Evolutionary conservation across 345 rosid genomes (phyloP).

Genomic region (Carallia brachiata): DNA sequence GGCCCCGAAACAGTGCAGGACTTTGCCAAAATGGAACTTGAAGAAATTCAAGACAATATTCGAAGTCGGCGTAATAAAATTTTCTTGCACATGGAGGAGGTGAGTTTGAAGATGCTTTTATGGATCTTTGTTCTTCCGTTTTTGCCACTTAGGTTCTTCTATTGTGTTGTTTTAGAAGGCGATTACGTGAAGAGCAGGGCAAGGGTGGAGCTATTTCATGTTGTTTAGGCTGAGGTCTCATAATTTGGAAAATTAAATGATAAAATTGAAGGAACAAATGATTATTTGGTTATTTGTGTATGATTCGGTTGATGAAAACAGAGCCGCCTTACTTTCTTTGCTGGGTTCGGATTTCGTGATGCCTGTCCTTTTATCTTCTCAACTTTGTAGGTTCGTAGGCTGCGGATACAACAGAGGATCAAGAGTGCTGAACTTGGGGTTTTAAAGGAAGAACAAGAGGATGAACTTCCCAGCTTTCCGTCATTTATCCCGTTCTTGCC

Average conservation of each 20-base stretch:
- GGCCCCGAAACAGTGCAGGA: constrained; percentile 96
- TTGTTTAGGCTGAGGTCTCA: too few relatives aligned
- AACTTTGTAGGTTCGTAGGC: constrained; percentile 65
- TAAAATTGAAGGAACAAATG: too few relatives aligned
- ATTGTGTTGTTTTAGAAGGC: too few relatives aligned
- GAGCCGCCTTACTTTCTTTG: too few relatives aligned
- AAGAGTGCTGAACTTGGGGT: constrained; percentile 73
- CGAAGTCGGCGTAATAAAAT: constrained; percentile 90
- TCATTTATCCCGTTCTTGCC: constrained; percentile 97
- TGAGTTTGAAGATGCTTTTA: constrained; percentile 5
- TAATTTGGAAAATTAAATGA: too few relatives aligned
- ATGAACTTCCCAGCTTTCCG: constrained; percentile 86
- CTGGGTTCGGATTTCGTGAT: background rate
- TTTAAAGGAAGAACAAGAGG: constrained; percentile 51
- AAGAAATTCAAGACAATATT: constrained; percentile 91
- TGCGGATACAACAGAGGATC: constrained; percentile 89
- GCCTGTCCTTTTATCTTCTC: background rate
- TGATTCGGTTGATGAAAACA: too few relatives aligned
- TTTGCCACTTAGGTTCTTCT: too few relatives aligned
- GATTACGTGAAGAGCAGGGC: too few relatives aligned
- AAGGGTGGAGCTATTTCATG: too few relatives aligned
- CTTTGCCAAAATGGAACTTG: constrained; percentile 84
- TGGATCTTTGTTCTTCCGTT: too few relatives aligned
- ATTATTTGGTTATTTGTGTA: too few relatives aligned
- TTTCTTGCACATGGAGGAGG: constrained; percentile 98